Base-by-base conservation (phyloP, 345 rosid species). In the rapeseed (Brassica napus) region DNA sequence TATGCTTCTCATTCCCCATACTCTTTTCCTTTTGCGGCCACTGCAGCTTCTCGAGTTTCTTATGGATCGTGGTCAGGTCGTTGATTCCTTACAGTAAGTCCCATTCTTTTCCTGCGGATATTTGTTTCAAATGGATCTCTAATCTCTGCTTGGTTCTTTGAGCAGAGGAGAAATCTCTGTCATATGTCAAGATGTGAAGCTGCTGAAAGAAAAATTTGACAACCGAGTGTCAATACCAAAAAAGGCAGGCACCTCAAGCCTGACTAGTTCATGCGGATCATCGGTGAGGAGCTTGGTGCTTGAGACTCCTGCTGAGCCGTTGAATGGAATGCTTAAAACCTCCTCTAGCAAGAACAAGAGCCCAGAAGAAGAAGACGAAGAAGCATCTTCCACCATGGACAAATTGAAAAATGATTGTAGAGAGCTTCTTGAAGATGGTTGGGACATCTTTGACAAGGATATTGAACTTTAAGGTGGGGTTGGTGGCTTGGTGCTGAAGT, bases 111-210 rank as follows among this genome's bases (percentile, higher is more conserved):
- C 7, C 5, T 37, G 63, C 0, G 26, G 55, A 26, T 65, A 6
- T 5, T 10, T 1, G 30, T 32, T 57, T 26, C 15, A 7, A 58
- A 65, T 14, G 30, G 23, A 65, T 71, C n/a, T 68, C n/a, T 65
- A 71, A 81, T 21, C 15, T 28, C 60, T 69, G n/a, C 47, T 75
- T 62, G n/a, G 23, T 64, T 60, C n/a, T 6, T 71, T 67, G 68
- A 75, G 74, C 94, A 91, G 99, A 60, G 97, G 99, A 68, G 99
- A 95, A 71, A 90, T 93, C 28, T 86, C 89, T 15, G 93, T 95
- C 26, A 87, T 95, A 11, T 93, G 92, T 68, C 93, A 89, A 82
- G 99, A 93, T 78, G 96, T 91, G 79, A 88, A 82, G 83, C 71
- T 87, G 82, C 83, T 95, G 75, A 93, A 91, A 82, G 89, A 88